Evolutionary conservation across 352 stramenopile genomes (phyloP), one percentile per base, ranked within the genome.

Genomic region (Pythium volutum): DNA sequence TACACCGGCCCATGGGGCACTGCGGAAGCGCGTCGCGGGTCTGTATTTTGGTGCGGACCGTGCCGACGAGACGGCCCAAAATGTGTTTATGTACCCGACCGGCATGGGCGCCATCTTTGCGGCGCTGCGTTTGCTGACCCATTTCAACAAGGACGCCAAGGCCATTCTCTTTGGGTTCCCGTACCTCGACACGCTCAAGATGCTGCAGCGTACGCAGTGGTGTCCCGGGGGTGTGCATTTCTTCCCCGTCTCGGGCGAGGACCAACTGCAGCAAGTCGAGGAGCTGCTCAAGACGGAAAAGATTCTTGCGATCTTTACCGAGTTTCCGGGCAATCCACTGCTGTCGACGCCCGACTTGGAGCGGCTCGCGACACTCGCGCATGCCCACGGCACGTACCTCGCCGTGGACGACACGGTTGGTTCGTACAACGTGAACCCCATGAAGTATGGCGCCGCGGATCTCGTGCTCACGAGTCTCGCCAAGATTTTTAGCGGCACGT

Each of bases 161-260:
- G 81, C 83, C 46, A 89, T 98, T 56, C 74, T 98, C 7, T 89
- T 96, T 59, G 93, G 91, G 8, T 98, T 98, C 66, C 89, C 93
- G 1, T 98, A 98, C 69, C 70, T 98, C 36, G 93, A 98, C 73
- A 97, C 93, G 8, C 75, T 98, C 49, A 98, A 98, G 75, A 87
- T 98, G 52, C 74, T 94, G 50, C 81, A 88, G 51, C 80, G 91
- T 31, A 66, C 70, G n/a, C 86, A 97, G 71, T 95, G 90, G 75
- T 95, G 87, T 70, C 51, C 75, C 3, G 75, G 69, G 15, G 91
- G 91, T 9, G 87, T 96, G 9, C 76, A 95, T 54, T 98, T 98
- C 67, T 97, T 97, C 73, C 87, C 91, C 0, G 75, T 76, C 2
- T 86, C 86, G 8, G 77, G 88, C 55, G 84, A 88, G 29, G 64